A percentile compares a stretch with the other conserved stretches of the same genome.
Evolutionary conservation across 345 rosid genomes (phyloP).

Genomic region (Eucalyptus dawsonii): DNA sequence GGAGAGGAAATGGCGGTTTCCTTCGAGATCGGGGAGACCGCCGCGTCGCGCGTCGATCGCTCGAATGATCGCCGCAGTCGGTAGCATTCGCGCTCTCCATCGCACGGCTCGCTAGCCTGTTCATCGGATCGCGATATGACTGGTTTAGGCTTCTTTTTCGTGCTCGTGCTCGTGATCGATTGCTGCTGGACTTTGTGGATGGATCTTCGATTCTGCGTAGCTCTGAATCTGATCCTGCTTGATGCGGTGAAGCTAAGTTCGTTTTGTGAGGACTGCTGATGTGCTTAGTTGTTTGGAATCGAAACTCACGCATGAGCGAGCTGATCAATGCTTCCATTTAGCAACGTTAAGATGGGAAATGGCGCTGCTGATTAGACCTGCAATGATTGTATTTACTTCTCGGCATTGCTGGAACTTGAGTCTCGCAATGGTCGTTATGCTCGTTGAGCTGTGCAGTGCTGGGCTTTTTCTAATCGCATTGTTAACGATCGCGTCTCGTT

Average conservation of each 20-base stretch:
- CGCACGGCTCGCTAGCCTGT: background rate
- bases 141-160: background rate
- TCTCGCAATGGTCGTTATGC: background rate
- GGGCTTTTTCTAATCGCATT: background rate
- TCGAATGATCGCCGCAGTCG: background rate
- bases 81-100: background rate
- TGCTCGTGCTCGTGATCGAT: background rate
- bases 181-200: background rate
- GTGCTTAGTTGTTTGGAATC: background rate
- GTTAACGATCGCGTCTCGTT: rapidly evolving
- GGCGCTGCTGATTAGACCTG: background rate
- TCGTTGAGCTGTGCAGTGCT: background rate
- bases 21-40: background rate
- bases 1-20: background rate
- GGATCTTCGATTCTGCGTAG: background rate
- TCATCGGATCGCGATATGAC: background rate
- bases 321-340: background rate
- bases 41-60: background rate
- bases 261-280: background rate
- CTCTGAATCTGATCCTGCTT: background rate
- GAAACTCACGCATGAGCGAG: background rate
- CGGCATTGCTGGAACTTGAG: background rate
- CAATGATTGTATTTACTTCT: background rate
- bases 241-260: background rate
- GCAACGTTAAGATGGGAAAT: background rate